Evolutionary conservation across 208 protist species (phyloP).

Genomic region (Trypanosoma scelopori): DNA sequence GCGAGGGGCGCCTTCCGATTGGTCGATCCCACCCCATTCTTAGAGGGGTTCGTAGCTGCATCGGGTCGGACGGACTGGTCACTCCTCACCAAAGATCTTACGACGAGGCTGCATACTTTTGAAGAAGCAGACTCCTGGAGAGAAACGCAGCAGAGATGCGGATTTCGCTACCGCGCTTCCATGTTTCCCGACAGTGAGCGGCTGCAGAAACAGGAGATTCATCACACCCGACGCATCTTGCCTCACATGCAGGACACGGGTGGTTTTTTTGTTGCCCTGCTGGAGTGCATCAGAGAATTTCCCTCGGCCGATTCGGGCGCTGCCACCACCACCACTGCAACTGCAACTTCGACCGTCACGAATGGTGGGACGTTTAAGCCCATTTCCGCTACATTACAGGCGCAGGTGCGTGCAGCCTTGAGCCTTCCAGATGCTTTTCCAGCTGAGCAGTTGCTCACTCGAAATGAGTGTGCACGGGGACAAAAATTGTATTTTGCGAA

Average conservation of each 20-base stretch:
- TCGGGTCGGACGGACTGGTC: slow-evolving; percentile 84
- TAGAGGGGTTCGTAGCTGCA: slow-evolving; percentile 70
- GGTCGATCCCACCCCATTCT: slow-evolving; percentile 73
- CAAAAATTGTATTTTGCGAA: slow-evolving; percentile 85
- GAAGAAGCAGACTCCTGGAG: slow-evolving; percentile 63
- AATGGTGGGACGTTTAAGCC: slow-evolving; percentile 36
- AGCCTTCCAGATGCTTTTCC: slow-evolving; percentile 63
- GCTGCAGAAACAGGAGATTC: slow-evolving; percentile 69
- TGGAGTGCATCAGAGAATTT: slow-evolving; percentile 77
- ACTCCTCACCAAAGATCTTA: slow-evolving; percentile 70
- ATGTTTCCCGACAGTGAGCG: slow-evolving; percentile 69
- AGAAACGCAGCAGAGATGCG: slow-evolving; percentile 29
- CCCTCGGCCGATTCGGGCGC: no score
- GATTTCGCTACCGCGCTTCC: slow-evolving; percentile 68
- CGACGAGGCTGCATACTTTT: slow-evolving; percentile 41
- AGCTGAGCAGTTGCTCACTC: slow-evolving; percentile 48
- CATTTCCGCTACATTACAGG: slow-evolving; percentile 37
- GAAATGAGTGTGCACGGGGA: slow-evolving; percentile 56
- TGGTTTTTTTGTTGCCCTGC: slow-evolving; percentile 95
- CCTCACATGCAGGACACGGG: slow-evolving; percentile 96
- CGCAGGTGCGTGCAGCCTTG: slow-evolving; percentile 46
- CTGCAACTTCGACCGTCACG: background rate
- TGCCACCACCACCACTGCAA: slow-evolving; percentile 7
- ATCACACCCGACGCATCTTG: slow-evolving; percentile 86
- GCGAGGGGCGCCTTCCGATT: slow-evolving; percentile 69